Base-by-base conservation (phyloP, 169 alveolate genomes). In the Besnoitia besnoiti region DNA sequence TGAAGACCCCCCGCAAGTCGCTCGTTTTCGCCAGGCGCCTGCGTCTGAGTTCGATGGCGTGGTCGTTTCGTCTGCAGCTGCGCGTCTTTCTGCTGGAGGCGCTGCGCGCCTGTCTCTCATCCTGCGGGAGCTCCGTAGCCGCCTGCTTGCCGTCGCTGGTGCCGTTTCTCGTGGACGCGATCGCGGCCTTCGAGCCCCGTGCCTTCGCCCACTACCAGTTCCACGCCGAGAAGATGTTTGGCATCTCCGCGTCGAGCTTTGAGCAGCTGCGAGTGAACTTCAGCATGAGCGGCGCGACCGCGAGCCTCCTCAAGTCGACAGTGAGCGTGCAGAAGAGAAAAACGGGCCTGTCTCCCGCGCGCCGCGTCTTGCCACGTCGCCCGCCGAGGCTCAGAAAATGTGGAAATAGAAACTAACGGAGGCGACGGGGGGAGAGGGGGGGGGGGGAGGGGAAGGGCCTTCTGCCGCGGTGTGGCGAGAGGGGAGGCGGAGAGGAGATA, bases 101-200 rank as follows among this genome's bases (percentile, higher is more conserved):
- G 19, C 47, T 77, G 59, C 49, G 40, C 7, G 87, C 37, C 0
- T 77, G 61, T 10, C 33, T 77, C 27, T 27, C 44, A n/a, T 19
- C 87, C 8, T 37, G 59, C 59, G 55, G 55, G 49, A 27, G 37
- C 30, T 37, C 87, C 8, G 87, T 42, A 37, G 87, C 35, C 21
- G n/a, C 50, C 12, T 77, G 61, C 37, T 37, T 77, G 33, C 61
- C 59, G 21, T 5, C 40, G 7, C 42, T 84, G 87, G 91, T 84
- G 77, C 35, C 87, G 76, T 91, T 91, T 67, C 62, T 91, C 27
- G 80, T 91, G 10, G 94, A 91, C 55, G 94, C 91, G 10, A n/a
- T 84, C 75, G 94, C 89, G 8, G 94, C 94, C 39, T 91, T 84
- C 75, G 94, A 91, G 62, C 94, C 94, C 35, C 88, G 91, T 10